Base-by-base conservation (phyloP, 257 asterid genomes). In the Catharanthus roseus region DNA sequence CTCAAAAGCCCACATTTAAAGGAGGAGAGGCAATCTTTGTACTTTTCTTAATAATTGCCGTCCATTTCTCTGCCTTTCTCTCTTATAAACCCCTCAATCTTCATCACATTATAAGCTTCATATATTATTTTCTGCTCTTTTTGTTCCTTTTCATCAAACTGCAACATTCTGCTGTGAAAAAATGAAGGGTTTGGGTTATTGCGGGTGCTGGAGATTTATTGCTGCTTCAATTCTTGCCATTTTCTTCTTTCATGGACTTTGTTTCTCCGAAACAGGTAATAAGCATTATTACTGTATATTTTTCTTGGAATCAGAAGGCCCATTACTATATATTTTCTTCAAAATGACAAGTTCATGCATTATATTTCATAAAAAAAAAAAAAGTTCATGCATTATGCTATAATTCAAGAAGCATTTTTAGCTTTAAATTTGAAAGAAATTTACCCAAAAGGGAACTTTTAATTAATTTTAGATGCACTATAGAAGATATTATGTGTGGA, bases 251-350 rank as follows among this genome's bases (percentile, higher is more conserved):
- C 82, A 72, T 77, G 87, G 84, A 41, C 34, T 83, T 54, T 87
- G 82, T 58, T 79, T 73, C 24, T 79, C 93, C 18, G 77, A 82
- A 62, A 75, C 53, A 84, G 93, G 96, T 89, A 79, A 18, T 1
- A 28, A 38, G 7, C 3, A 21, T 29, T 29, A 12, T 19, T 67
- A 3, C 23, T 23, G 1, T 16, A 42, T 12, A 38, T 38, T 38
- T 38, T 38, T 38, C 42, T 38, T 38, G 42, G 8, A 38, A 38
- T 38, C 5, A 38, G 8, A 38, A 3, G 42, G 5, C 42, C 3
- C 8, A 8, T 38, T 38, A 38, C 42, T 38, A 38, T 38, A 8
- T 8, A 38, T 38, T 38, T 3, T 8, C 8, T 38, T 38, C 42
- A n/a, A n/a, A n/a, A n/a, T n/a, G n/a, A n/a, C n/a, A n/a, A n/a